phyloP scores from a whole-genome alignment of 1,139 yeast species.

The Debaryomycetaceae sp. region DNA sequence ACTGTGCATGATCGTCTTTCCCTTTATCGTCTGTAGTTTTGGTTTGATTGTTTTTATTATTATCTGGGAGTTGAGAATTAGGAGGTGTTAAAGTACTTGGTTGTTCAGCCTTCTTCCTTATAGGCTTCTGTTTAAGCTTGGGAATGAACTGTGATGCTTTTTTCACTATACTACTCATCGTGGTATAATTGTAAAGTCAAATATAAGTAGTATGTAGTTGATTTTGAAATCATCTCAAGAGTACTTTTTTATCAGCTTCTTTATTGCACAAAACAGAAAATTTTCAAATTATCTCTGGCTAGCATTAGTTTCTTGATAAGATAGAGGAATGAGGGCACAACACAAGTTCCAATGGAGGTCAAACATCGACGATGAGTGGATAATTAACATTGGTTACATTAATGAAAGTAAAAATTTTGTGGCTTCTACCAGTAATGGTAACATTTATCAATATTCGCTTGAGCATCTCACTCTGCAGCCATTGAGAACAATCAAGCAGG shows the following conservation, averaged over 20 bases:
- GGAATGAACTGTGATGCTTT: slow-evolving; percentile 43
- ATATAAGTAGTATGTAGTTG: neutral
- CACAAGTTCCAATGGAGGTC: slow-evolving; percentile 17
- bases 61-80: slow-evolving; percentile 16
- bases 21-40: neutral
- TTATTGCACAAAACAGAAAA: neutral
- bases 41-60: neutral
- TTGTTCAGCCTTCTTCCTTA: slow-evolving; percentile 14
- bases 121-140: slow-evolving; percentile 29
- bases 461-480: slow-evolving; percentile 14
- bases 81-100: slow-evolving; percentile 21
- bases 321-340: slow-evolving; percentile 16
- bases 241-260: slow-evolving; percentile 1
- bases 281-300: neutral
- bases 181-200: neutral
- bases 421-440: slow-evolving; percentile 48
- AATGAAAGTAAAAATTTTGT: slow-evolving; percentile 33
- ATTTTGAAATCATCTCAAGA: neutral
- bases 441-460: slow-evolving; percentile 35
- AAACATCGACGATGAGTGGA: slow-evolving; percentile 42
- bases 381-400: slow-evolving; percentile 38
- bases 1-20: neutral
- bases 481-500: slow-evolving; percentile 13
- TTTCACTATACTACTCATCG: slow-evolving; percentile 51
- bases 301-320: neutral